Evolutionary conservation across 768 basidiomycete genomes (phyloP).

Genomic region (Lentinula edodes): DNA sequence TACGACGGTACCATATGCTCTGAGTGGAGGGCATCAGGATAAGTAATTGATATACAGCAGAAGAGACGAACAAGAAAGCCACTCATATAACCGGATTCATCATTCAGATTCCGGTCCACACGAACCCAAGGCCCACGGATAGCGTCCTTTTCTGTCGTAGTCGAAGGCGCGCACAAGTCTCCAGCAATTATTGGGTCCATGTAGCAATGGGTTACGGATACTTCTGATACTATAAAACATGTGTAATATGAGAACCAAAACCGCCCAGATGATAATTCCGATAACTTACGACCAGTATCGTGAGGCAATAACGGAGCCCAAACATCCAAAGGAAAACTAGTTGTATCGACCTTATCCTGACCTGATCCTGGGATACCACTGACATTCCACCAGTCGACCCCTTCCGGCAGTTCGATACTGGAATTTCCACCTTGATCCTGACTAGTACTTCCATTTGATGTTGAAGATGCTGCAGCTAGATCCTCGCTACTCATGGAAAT

Average conservation of each 20-base stretch:
- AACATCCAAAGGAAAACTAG: conserved; percentile 71
- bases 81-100: conserved; percentile 47
- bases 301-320: conserved; percentile 77
- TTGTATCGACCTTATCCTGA: conserved; percentile 39
- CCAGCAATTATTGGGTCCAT: conserved; percentile 52
- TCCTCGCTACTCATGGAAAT: conserved; percentile 29
- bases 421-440: conserved; percentile 10
- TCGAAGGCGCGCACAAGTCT: conserved; percentile 61
- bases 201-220: conserved; percentile 63
- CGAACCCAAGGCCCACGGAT: conserved; percentile 87
- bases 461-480: background rate
- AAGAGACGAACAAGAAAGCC: conserved; percentile 48
- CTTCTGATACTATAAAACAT: conserved; percentile 66
- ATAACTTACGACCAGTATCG: conserved; percentile 64
- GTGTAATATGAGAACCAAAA: background rate
- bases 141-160: conserved; percentile 68
- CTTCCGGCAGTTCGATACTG: conserved; percentile 18
- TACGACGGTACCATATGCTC: conserved; percentile 81
- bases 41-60: background rate
- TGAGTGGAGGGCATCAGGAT: conserved; percentile 11
- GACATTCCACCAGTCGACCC: conserved; percentile 70
- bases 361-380: conserved; percentile 22
- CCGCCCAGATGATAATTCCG: background rate
- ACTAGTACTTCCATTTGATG: background rate
- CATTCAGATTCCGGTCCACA: conserved; percentile 76